A percentile compares a stretch with the other conserved stretches of the same genome.
phyloP scores from a whole-genome alignment of 805 yeast species.

The Metschnikowia matae region DNA sequence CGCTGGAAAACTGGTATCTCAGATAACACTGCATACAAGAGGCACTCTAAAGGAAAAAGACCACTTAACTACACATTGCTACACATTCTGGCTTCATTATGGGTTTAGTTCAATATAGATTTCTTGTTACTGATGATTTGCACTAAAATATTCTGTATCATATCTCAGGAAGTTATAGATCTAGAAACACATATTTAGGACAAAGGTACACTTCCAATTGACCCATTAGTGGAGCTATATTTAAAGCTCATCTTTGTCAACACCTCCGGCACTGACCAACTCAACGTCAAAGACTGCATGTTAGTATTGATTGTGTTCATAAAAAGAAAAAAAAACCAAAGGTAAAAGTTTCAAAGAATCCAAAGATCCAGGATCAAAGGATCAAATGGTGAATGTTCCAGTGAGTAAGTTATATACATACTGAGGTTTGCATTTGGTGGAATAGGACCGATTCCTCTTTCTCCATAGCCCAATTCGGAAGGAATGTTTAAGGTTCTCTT shows the following conservation, averaged over 20 bases:
- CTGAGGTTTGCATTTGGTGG: conserved; percentile 73
- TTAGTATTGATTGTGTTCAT: conserved; percentile 16
- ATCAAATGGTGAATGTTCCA: neutral
- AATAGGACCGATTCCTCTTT: conserved; percentile 67
- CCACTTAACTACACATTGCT: neutral
- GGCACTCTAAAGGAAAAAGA: neutral
- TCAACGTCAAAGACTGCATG: conserved; percentile 54
- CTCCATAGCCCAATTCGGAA: conserved; percentile 73
- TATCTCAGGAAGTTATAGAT: neutral
- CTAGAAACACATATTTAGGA: neutral
- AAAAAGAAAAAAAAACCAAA: too few species aligned
- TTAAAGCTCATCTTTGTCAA: conserved; percentile 15
- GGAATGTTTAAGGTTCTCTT: conserved; percentile 77
- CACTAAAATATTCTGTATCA: too few species aligned
- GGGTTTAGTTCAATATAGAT: neutral
- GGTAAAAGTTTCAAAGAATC: too few species aligned
- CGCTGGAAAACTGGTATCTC: neutral
- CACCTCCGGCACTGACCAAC: conserved; percentile 50
- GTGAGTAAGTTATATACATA: conserved; percentile 16
- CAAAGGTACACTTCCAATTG: neutral
- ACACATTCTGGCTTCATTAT: neutral
- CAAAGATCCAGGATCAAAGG: neutral
- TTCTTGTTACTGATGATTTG: too few species aligned
- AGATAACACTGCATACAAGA: neutral
- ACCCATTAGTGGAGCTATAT: neutral